Evolutionary conservation across 352 stramenopile species (phyloP), one percentile per base, ranked within the genome.

Genomic region (Phytophthora cryptogea): DNA sequence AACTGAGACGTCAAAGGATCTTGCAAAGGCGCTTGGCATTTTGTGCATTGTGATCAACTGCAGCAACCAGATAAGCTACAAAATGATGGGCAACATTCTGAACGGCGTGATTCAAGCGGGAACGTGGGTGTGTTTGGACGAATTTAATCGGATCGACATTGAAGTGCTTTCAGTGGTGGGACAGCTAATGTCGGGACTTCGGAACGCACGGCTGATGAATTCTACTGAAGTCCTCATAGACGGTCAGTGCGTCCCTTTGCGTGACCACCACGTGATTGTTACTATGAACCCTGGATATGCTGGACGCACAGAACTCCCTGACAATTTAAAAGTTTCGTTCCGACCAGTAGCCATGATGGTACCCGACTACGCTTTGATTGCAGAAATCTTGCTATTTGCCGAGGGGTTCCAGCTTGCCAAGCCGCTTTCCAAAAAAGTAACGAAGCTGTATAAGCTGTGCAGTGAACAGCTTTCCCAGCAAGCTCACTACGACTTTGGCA

Each of bases 1-100:
- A 63, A 98, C 94, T 0, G 94, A 98, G 69, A 98, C 93, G 1
- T 97, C 89, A 0, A 97, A 98, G 64, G 94, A 98, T 67, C 68
- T 98, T 13, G 93, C 90, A 8, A 91, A 95, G 59, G 89, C 83
- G 1, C 72, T 98, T 1, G 93, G 89, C 1, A 94, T 97, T 27
- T 79, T 95, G 0, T 98, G 90, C 54, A 97, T 98, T 55, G 94
- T 98, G 14, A 97, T 98, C 63, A 98, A 98, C 63, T 98, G 95
- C 74, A 97, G 86, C 28, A 94, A 98, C 56, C 92, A 98, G 71
- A 98, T 98, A 74, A 97, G 89, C 56, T 92, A 89, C 67, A 89
- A 83, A 53, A 91, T 90, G 69, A 86, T 94, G 76, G 86, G 72
- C n/a, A 93, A 83, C 44, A 86, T 96, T 30, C 92, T 94, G 32